Evolutionary conservation across 1,284 basidiomycete genomes (phyloP).

Genomic region (Phylloporus sp.): DNA sequence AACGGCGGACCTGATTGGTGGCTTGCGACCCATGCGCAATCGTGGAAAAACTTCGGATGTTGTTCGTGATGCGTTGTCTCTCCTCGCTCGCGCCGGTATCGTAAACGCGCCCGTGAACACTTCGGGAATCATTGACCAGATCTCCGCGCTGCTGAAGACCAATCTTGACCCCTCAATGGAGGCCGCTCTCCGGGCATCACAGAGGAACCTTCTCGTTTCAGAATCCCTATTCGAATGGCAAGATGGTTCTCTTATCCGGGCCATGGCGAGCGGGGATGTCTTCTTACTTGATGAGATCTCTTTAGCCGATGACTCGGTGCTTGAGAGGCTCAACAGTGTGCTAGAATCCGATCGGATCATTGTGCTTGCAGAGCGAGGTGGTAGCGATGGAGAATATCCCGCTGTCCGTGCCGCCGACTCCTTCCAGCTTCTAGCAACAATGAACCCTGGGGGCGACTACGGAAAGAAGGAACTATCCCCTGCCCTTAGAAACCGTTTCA

Average conservation of each 20-base stretch:
- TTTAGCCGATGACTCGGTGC: slow-evolving; percentile 96
- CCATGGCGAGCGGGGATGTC: slow-evolving; percentile 88
- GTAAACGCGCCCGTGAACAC: slow-evolving; percentile 40
- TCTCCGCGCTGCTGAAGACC: slow-evolving; percentile 43
- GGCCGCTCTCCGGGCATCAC: slow-evolving; percentile 50
- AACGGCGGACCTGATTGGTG: slow-evolving; percentile 95
- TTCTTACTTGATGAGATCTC: slow-evolving; percentile 98
- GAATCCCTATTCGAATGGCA: slow-evolving; percentile 95
- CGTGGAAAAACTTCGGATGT: slow-evolving; percentile 58
- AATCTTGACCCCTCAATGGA: slow-evolving; percentile 42
- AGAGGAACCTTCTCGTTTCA: slow-evolving; percentile 54
- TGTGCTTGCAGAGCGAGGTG: slow-evolving; percentile 93
- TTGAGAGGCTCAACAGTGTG: slow-evolving; percentile 97
- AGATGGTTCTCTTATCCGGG: slow-evolving; percentile 92
- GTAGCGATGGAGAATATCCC: slow-evolving; percentile 74
- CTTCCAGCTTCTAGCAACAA: slow-evolving; percentile 96
- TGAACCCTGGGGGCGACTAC: slow-evolving; percentile 99
- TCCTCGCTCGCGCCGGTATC: slow-evolving; percentile 54
- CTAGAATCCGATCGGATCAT: slow-evolving; percentile 91
- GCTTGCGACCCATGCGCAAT: slow-evolving; percentile 92
- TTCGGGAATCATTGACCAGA: slow-evolving; percentile 47
- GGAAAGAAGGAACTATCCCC: slow-evolving; percentile 99
- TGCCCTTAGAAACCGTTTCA: slow-evolving; percentile 96
- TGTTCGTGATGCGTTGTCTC: slow-evolving; percentile 49
- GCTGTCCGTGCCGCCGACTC: slow-evolving; percentile 68